phyloP scores from a whole-genome alignment of 768 basidiomycete species.

The Filobasidium floriforme region DNA sequence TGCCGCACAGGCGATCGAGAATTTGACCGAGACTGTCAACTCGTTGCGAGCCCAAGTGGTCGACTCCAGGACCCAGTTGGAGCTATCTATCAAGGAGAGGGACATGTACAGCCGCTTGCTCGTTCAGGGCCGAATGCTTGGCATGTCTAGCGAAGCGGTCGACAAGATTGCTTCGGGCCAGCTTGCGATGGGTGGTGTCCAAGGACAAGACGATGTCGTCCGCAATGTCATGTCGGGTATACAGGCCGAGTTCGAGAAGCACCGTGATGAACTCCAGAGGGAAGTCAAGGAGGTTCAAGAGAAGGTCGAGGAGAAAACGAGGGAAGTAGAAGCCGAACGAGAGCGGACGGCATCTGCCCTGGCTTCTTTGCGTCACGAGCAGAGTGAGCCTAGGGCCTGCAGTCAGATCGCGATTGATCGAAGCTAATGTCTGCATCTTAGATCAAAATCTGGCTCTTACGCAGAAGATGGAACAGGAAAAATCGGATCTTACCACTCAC shows the following conservation, averaged over 20 bases:
- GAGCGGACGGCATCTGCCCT: constrained; percentile 14
- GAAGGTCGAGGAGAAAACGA: constrained; percentile 15
- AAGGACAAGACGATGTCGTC: constrained; percentile 10
- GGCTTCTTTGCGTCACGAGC: constrained; percentile 18
- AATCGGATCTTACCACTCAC: constrained; percentile 12
- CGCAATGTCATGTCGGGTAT: constrained; percentile 10
- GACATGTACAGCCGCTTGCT: constrained; percentile 76
- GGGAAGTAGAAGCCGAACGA: constrained; percentile 10
- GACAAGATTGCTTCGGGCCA: neutral
- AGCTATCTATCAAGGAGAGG: constrained; percentile 75
- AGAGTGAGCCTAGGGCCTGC: constrained; percentile 7
- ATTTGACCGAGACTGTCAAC: constrained; percentile 58
- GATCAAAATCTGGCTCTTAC: constrained; percentile 16
- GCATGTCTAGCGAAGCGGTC: constrained; percentile 8
- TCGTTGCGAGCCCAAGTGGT: constrained; percentile 61
- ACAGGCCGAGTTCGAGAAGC: constrained; percentile 15
- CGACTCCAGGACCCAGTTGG: constrained; percentile 67
- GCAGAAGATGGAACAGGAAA: constrained; percentile 14
- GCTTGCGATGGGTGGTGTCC: neutral
- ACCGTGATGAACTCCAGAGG: constrained; percentile 11
- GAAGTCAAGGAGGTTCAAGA: constrained; percentile 2
- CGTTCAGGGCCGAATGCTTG: constrained; percentile 24
- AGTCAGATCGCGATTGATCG: no score
- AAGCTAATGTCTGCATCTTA: neutral
- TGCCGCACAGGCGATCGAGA: constrained; percentile 77